phyloP scores from a whole-genome alignment of 768 basidiomycete species.

The Trametes gibbosa region DNA sequence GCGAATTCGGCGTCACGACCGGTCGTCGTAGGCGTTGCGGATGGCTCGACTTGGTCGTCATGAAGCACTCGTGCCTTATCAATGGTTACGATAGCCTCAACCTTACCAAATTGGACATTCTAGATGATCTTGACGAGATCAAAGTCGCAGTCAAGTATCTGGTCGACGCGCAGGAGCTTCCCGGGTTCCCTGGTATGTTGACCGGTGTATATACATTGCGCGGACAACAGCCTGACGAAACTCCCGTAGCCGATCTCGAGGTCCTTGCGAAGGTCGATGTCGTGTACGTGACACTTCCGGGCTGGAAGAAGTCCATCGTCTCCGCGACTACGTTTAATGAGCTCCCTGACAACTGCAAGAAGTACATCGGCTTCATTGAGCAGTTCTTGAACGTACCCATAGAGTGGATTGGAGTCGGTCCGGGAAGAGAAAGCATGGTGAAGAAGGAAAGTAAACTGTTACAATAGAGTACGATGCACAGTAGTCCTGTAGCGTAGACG shows the following conservation, averaged over 20 bases:
- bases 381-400: conserved; percentile 66
- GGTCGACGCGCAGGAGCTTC: conserved; percentile 71
- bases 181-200: conserved; percentile 81
- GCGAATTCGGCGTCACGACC: conserved; percentile 90
- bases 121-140: conserved; percentile 83
- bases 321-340: conserved; percentile 59
- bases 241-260: conserved; percentile 73
- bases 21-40: conserved; percentile 92
- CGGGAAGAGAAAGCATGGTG: conserved; percentile 79
- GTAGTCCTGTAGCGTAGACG: background rate
- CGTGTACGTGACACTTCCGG: conserved; percentile 83
- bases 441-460: conserved; percentile 21
- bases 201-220: background rate
- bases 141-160: conserved; percentile 82
- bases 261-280: conserved; percentile 77
- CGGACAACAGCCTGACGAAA: background rate
- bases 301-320: conserved; percentile 84
- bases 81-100: conserved; percentile 95
- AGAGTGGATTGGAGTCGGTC: conserved; percentile 93
- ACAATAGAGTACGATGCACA: conserved; percentile 13
- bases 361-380: conserved; percentile 88
- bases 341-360: conserved; percentile 81
- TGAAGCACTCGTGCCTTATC: conserved; percentile 89
- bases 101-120: conserved; percentile 93
- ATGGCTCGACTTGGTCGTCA: conserved; percentile 95